These are phyloP conservation scores for Diaporthe humulicola DNA, from an alignment of 2,329 filamentous ascomycete species.

Conservation along the genomic window DNA sequence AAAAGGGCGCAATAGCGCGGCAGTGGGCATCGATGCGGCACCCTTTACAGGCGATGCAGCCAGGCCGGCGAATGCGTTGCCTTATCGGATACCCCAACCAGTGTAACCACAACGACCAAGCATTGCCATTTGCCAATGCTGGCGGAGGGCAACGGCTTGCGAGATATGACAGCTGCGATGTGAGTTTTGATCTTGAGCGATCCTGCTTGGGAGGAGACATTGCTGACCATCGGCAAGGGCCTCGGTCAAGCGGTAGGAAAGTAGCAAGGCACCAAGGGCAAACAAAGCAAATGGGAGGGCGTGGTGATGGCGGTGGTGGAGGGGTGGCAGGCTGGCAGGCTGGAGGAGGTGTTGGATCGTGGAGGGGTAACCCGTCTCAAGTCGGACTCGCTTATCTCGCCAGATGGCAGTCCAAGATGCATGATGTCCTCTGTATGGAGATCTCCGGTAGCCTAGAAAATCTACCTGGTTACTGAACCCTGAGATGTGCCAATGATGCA, in stretches of 20 bases:
- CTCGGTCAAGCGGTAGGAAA: background rate
- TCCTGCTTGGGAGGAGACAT: background rate
- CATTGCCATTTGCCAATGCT: slow-evolving; percentile 1
- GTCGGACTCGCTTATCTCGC: slow-evolving; percentile 30
- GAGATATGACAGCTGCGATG: slow-evolving; percentile 31
- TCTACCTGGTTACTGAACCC: background rate
- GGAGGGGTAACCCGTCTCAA: slow-evolving; percentile 11
- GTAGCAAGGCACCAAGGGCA: background rate
- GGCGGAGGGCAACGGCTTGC: slow-evolving; percentile 26
- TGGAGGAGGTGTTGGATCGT: background rate
- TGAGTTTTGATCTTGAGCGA: background rate
- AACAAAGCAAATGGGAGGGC: slow-evolving; percentile 10
- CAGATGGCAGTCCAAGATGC: slow-evolving; percentile 31
- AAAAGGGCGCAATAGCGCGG: slow-evolving; percentile 5
- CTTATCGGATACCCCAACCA: slow-evolving; percentile 9
- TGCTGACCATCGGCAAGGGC: background rate
- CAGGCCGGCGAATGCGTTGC: slow-evolving; percentile 2
- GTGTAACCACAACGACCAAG: slow-evolving; percentile 20
- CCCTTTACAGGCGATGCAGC: background rate
- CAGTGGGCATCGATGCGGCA: slow-evolving; percentile 6
- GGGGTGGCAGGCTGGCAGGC: slow-evolving; percentile 1
- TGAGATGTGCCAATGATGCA: slow-evolving; percentile 5
- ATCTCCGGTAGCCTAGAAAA: slow-evolving; percentile 15
- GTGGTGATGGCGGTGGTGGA: background rate
- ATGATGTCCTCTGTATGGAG: slow-evolving; percentile 27